These are phyloP conservation scores for Aspergillus pseudoviridinutans DNA, from an alignment of 2,329 filamentous ascomycete genomes.

Conservation along the genomic window DNA sequence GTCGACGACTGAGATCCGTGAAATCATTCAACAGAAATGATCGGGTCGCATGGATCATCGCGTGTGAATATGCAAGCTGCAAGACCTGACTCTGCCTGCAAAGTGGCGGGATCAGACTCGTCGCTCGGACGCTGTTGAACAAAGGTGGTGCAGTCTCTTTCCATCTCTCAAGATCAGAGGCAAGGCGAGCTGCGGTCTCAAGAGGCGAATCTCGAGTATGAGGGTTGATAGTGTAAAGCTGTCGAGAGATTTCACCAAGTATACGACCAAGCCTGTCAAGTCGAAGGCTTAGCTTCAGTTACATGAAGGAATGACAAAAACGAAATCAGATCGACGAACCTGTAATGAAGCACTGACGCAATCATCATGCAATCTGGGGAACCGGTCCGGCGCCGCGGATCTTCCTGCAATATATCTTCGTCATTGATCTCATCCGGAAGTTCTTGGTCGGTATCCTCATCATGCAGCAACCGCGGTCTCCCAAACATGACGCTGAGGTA, in stretches of 20 bases:
- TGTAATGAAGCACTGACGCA: slow-evolving; percentile 36
- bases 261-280: slow-evolving; percentile 47
- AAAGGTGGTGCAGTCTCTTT: slow-evolving; percentile 33
- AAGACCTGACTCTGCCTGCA: slow-evolving; percentile 38
- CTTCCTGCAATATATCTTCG: slow-evolving; percentile 49
- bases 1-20: slow-evolving; percentile 31
- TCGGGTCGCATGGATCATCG: slow-evolving; percentile 37
- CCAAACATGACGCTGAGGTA: slow-evolving; percentile 63
- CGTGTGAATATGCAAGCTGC: slow-evolving; percentile 36
- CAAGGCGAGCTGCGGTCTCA: slow-evolving; percentile 32
- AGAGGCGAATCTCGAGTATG: slow-evolving; percentile 27
- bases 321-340: slow-evolving; percentile 16
- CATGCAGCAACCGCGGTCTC: slow-evolving; percentile 57
- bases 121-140: slow-evolving; percentile 34
- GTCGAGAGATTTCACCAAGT: slow-evolving; percentile 45
- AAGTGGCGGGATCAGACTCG: slow-evolving; percentile 36
- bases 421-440: slow-evolving; percentile 56
- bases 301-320: neutral
- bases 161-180: slow-evolving; percentile 33
- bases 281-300: neutral
- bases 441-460: slow-evolving; percentile 61
- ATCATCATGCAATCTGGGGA: slow-evolving; percentile 39
- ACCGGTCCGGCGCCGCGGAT: slow-evolving; percentile 32
- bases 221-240: slow-evolving; percentile 38
- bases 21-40: slow-evolving; percentile 36